Evolutionary conservation across 768 basidiomycete species (phyloP).

Genomic region (Dentipellis sp.): DNA sequence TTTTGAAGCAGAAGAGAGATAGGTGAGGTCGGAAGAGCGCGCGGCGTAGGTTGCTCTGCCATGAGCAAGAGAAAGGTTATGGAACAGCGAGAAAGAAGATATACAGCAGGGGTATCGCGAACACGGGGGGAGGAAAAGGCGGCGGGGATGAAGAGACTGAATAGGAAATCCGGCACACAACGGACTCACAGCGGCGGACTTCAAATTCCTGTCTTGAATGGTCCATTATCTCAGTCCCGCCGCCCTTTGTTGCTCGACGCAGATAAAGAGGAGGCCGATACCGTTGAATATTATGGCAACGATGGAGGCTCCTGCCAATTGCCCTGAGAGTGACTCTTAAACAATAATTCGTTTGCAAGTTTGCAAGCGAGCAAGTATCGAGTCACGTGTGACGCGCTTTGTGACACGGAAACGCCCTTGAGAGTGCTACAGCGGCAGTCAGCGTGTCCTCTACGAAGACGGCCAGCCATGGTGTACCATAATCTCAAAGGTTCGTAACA

Average conservation of each 20-base stretch:
- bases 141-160: neutral
- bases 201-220: neutral
- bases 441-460: neutral
- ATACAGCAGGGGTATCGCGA: neutral
- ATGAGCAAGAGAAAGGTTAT: neutral
- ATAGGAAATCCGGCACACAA: neutral
- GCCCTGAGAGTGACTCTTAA: too few species aligned
- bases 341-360: too few species aligned
- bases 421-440: neutral
- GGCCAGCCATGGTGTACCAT: constrained; percentile 58
- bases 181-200: neutral
- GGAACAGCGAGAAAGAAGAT: neutral
- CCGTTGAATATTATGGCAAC: too few species aligned
- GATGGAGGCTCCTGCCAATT: too few species aligned
- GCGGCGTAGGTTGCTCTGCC: neutral
- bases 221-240: too few species aligned
- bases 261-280: too few species aligned
- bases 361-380: too few species aligned
- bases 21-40: constrained; percentile 36
- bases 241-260: too few species aligned
- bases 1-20: constrained; percentile 64
- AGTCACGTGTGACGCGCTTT: neutral
- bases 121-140: neutral
- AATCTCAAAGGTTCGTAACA: constrained; percentile 68
- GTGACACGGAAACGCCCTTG: neutral